phyloP scores from a whole-genome alignment of 73 alveolate species.

The Breviolum minutum region DNA sequence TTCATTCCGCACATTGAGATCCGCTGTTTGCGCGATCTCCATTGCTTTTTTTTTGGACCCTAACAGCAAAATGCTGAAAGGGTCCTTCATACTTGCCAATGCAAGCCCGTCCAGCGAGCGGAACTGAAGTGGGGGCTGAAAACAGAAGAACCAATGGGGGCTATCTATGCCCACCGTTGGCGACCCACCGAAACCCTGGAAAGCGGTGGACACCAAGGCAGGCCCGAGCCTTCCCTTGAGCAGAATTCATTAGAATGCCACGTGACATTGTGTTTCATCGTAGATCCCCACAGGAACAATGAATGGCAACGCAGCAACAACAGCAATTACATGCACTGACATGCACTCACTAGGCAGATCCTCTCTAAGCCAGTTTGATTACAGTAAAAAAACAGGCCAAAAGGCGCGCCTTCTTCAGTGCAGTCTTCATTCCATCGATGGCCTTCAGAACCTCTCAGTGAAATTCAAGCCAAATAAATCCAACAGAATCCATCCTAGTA shows the following conservation, averaged over 20 bases:
- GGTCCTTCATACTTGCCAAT: neutral
- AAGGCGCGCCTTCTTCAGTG: conserved; percentile 21
- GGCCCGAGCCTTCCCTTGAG: neutral
- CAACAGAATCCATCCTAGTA: no score
- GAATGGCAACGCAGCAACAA: no score
- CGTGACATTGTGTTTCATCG: no score
- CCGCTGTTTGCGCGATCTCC: neutral
- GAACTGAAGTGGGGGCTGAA: no score
- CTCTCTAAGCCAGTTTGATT: no score
- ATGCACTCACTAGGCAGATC: no score
- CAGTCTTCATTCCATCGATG: conserved; percentile 60
- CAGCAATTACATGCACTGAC: no score
- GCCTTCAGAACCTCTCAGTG: conserved; percentile 20
- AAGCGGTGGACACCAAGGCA: no score
- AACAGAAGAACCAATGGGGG: no score
- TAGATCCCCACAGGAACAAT: no score
- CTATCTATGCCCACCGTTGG: no score
- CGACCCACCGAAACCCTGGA: no score
- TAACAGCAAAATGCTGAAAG: neutral
- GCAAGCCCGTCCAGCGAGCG: neutral
- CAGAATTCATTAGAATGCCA: neutral
- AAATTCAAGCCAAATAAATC: neutral
- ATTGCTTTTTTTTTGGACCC: neutral
- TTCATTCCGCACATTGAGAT: neutral
- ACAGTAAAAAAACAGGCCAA: neutral